Conservation (phyloP, 345 rosid species). For the Passiflora organensis region DNA sequence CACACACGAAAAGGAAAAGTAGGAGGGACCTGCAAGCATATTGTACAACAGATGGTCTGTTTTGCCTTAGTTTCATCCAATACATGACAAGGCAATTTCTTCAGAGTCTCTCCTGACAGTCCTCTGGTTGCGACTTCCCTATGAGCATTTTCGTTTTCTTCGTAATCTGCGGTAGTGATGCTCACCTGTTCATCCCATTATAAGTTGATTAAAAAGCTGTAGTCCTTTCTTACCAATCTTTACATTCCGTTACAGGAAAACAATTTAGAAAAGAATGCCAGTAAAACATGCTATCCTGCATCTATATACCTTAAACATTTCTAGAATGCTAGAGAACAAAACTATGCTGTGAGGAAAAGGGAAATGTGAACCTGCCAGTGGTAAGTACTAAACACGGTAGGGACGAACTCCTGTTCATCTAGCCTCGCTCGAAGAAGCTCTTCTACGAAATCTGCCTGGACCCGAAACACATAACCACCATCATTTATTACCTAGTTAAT, state of each 20-base stretch:
- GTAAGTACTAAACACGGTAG: slow-evolving; percentile 52
- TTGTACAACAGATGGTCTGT: slow-evolving; percentile 51
- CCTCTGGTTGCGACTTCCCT: slow-evolving; percentile 47
- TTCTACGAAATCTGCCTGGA: slow-evolving; percentile 77
- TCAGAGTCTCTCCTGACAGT: slow-evolving; percentile 52
- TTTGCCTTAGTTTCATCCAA: slow-evolving; percentile 41
- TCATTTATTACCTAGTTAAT: too few relatives aligned
- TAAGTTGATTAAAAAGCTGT: too few relatives aligned
- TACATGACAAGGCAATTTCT: slow-evolving; percentile 59
- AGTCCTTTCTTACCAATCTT: too few relatives aligned
- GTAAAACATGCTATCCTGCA: too few relatives aligned
- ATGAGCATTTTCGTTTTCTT: slow-evolving; percentile 36
- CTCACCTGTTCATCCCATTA: slow-evolving; percentile 35
- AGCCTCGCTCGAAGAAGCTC: slow-evolving; percentile 57
- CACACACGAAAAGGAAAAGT: background rate
- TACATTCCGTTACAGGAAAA: too few relatives aligned
- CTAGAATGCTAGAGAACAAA: too few relatives aligned
- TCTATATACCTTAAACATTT: background rate
- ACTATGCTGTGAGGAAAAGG: background rate
- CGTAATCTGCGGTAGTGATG: slow-evolving; percentile 36
- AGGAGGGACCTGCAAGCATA: slow-evolving; percentile 61
- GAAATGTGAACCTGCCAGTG: slow-evolving; percentile 62
- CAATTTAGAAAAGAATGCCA: too few relatives aligned
- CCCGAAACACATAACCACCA: too few relatives aligned
- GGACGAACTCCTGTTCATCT: slow-evolving; percentile 44